phyloP scores from a whole-genome alignment of 352 stramenopile genomes.

The Globisporangium camurandrum region DNA sequence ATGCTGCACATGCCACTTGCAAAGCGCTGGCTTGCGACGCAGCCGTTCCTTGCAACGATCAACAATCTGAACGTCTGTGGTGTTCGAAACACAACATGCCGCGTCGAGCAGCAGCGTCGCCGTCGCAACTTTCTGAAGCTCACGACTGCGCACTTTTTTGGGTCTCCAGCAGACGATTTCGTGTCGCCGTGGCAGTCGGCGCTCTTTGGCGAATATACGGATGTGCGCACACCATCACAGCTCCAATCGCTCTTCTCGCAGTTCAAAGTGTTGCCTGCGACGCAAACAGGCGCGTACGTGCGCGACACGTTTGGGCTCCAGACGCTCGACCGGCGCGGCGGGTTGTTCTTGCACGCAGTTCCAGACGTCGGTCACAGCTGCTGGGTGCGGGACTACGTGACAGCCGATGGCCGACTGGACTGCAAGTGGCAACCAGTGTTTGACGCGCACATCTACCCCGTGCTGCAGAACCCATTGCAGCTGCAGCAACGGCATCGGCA shows the following conservation, averaged over 20 bases:
- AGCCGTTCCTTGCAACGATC: constrained; percentile 9
- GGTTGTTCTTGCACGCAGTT: constrained; percentile 18
- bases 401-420: constrained; percentile 8
- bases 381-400: constrained; percentile 19
- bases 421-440: constrained; percentile 34
- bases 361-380: constrained; percentile 22
- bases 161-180: constrained; percentile 20
- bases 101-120: constrained; percentile 4
- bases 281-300: constrained; percentile 23
- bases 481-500: neutral
- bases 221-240: constrained; percentile 10
- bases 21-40: neutral
- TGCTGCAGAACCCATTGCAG: constrained; percentile 8
- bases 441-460: constrained; percentile 28
- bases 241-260: constrained; percentile 23
- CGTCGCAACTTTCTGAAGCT: constrained; percentile 20
- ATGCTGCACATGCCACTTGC: constrained; percentile 10
- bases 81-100: neutral
- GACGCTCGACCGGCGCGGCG: constrained; percentile 24
- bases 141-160: constrained; percentile 18
- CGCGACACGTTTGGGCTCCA: constrained; percentile 28
- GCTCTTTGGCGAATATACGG: constrained; percentile 18
- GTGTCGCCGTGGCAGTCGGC: constrained; percentile 21
- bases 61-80: constrained; percentile 11
- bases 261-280: constrained; percentile 22